Evolutionary conservation across 352 stramenopile species (phyloP).

Genomic region (Pythium sp.): DNA sequence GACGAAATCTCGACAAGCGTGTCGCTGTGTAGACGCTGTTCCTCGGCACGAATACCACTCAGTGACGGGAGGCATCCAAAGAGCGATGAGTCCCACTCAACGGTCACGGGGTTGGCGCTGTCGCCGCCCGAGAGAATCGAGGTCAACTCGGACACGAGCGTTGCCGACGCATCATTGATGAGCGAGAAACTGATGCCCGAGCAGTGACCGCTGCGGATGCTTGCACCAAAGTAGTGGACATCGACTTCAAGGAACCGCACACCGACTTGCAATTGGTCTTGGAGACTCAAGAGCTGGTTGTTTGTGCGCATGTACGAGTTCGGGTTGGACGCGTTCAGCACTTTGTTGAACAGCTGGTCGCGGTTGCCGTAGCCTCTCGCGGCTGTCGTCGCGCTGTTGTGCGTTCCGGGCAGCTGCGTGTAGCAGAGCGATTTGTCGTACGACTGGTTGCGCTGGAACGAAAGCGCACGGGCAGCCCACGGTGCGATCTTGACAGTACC

Average conservation of each 20-base stretch:
- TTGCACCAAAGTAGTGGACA: constrained; percentile 70
- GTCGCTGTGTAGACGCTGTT: constrained; percentile 47
- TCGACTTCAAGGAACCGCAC: constrained; percentile 80
- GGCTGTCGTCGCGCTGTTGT: constrained; percentile 78
- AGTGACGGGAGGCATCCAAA: constrained; percentile 79
- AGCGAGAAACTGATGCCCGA: constrained; percentile 55
- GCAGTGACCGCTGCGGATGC: constrained; percentile 77
- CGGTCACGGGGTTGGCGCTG: constrained; percentile 17
- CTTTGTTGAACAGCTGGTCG: constrained; percentile 68
- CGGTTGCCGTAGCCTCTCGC: constrained; percentile 69
- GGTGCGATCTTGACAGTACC: constrained; percentile 51
- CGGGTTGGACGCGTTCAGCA: constrained; percentile 48
- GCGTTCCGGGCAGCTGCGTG: constrained; percentile 58
- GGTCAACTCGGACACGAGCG: constrained; percentile 32
- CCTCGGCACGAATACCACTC: constrained; percentile 71
- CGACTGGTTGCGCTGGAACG: constrained; percentile 67
- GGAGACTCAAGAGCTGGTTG: constrained; percentile 72
- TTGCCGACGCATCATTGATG: constrained; percentile 43
- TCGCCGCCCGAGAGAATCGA: constrained; percentile 34
- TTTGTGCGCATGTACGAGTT: constrained; percentile 64
- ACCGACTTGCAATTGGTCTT: constrained; percentile 77
- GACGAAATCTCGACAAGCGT: constrained; percentile 52
- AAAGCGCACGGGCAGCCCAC: constrained; percentile 56
- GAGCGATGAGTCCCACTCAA: constrained; percentile 57
- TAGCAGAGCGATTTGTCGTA: constrained; percentile 74